Evolutionary conservation across 192 early-diverging fungal species (phyloP).

Genomic region (Chytriomyces sp.): DNA sequence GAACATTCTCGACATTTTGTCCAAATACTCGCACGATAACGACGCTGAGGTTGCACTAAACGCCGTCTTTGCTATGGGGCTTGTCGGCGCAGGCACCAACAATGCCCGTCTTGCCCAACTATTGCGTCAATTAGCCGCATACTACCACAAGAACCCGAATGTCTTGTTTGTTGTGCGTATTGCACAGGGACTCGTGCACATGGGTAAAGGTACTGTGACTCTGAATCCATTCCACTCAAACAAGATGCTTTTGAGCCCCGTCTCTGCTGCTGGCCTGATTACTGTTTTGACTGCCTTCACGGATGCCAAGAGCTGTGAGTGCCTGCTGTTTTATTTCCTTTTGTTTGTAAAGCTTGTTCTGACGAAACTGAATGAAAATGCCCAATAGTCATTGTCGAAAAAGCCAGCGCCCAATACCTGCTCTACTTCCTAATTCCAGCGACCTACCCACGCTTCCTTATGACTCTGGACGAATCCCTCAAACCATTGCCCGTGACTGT

Average conservation of each 20-base stretch:
- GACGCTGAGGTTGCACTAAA: constrained; percentile 92
- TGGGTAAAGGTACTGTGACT: constrained; percentile 99
- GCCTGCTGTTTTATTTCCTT: background rate
- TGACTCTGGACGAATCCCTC: constrained; percentile 92
- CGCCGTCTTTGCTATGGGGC: constrained; percentile 98
- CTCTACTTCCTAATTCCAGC: constrained; percentile 91
- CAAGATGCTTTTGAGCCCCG: constrained; percentile 88
- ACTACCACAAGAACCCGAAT: constrained; percentile 94
- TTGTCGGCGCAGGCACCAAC: constrained; percentile 98
- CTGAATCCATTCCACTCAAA: constrained; percentile 95
- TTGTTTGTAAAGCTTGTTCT: constrained; percentile 12
- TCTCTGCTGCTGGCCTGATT: constrained; percentile 85
- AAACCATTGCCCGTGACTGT: constrained; percentile 82
- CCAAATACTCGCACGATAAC: constrained; percentile 99
- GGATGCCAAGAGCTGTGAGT: constrained; percentile 83
- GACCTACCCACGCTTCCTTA: constrained; percentile 98
- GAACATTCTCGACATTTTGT: constrained; percentile 89
- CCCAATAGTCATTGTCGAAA: constrained; percentile 77
- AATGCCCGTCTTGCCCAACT: constrained; percentile 98
- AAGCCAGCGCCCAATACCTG: constrained; percentile 79
- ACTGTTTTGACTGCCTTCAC: constrained; percentile 89
- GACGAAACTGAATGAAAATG: background rate
- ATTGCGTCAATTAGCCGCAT: constrained; percentile 93
- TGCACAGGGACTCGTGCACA: constrained; percentile 85
- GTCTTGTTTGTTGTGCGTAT: constrained; percentile 85